phyloP scores from a whole-genome alignment of 2,329 filamentous ascomycete species.

The Hypocrella siamensis region DNA sequence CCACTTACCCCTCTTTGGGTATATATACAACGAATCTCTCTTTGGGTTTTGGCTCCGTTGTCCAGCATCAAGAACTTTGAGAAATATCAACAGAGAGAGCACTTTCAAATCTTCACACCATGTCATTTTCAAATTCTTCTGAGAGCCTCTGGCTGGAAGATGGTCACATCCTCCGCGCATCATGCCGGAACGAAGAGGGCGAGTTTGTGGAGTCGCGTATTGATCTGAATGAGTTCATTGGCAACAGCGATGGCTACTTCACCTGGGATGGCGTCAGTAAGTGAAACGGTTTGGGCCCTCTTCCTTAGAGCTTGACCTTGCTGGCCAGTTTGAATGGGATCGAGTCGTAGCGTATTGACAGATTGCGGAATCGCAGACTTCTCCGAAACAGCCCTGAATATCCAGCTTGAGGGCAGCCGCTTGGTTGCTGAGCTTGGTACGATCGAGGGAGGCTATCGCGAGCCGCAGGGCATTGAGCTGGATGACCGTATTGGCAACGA shows the following conservation, averaged over 20 bases:
- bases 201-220: conserved; percentile 1
- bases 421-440: conserved; percentile 3
- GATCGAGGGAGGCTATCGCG: conserved; percentile 1
- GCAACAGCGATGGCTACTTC: conserved; percentile 7
- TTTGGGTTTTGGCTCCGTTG: not conserved
- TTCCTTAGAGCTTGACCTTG: too few relatives aligned
- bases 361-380: conserved; percentile 3
- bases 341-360: too few relatives aligned
- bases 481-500: conserved; percentile 5
- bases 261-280: conserved; percentile 6
- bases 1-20: not conserved
- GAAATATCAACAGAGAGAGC: not conserved
- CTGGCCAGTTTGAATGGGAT: too few relatives aligned
- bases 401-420: not conserved
- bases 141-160: conserved; percentile 2
- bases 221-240: conserved; percentile 5
- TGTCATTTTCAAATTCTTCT: conserved; percentile 5
- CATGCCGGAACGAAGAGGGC: conserved; percentile 1
- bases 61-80: not conserved
- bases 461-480: conserved; percentile 5
- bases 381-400: not conserved
- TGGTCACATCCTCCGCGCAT: conserved; percentile 5
- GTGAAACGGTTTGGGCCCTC: too few relatives aligned
- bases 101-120: too few relatives aligned
- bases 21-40: not conserved